Conservation (phyloP, 495 filamentous ascomycete genomes). For the Talaromyces proteolyticus region DNA sequence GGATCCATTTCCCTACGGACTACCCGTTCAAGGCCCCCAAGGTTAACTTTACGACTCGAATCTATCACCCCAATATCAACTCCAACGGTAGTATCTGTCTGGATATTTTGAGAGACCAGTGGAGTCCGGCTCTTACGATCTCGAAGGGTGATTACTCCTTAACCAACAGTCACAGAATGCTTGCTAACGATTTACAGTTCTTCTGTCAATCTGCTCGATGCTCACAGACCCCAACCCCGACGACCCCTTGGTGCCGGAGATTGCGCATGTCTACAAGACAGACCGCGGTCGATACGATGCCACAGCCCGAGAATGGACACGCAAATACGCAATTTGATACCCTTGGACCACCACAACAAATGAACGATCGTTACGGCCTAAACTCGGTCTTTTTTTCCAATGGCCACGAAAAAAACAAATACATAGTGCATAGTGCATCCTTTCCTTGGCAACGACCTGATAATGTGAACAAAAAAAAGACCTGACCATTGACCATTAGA, state of each 20-base stretch:
- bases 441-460: too few relatives aligned
- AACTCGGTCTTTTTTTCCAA: neutral
- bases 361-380: neutral
- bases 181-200: constrained; percentile 51
- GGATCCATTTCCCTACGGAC: constrained; percentile 98
- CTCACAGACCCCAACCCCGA: constrained; percentile 99
- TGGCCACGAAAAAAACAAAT: constrained; percentile 8
- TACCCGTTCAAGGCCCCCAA: constrained; percentile 99
- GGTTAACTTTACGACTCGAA: constrained; percentile 99
- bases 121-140: constrained; percentile 97
- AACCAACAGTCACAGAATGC: neutral
- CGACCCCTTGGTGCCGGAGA: constrained; percentile 96
- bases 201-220: constrained; percentile 99
- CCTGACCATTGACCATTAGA: constrained; percentile 21
- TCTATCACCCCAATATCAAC: constrained; percentile 99
- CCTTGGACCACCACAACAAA: neutral
- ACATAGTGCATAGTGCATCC: too few relatives aligned
- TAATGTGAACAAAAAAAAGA: too few relatives aligned
- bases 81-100: constrained; percentile 98
- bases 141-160: constrained; percentile 73
- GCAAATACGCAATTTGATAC: constrained; percentile 85
- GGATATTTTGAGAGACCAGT: constrained; percentile 97
- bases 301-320: constrained; percentile 95
- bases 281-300: constrained; percentile 92
- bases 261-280: constrained; percentile 99